Evolutionary conservation across 257 asterid species (phyloP), one percentile per base, ranked within the genome.

Genomic region (Solanum ossicruentum): DNA sequence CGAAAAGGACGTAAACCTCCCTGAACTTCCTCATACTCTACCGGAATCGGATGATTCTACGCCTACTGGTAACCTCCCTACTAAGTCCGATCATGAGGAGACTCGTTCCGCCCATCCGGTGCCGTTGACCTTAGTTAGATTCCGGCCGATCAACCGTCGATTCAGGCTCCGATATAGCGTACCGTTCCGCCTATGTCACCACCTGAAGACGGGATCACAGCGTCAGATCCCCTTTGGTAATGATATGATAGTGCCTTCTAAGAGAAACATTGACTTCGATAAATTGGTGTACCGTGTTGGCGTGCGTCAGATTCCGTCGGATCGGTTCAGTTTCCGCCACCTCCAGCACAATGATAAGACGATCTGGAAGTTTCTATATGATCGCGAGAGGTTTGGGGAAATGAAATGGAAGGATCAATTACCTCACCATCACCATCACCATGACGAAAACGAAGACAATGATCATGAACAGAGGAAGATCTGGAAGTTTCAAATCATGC

Each of bases 111-210:
- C 84, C n/a, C 45, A 49, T 63, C 3, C 90, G 3, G 41, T 66
- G 13, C 93, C 93, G 69, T 52, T 89, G 55, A 71, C 78, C 6
- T 60, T 84, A 20, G 28, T 86, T 36, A 69, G 85, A 18, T 84
- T 92, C 90, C 90, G 88, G 3, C 93, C 96, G 32, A 78, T 89
- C 81, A 88, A 92, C 85, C 95, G 91, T 83, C 94, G 83, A 2
- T 89, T 91, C 84, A 85, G 52, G 1, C 52, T 80, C 32, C 83
- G 91, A 83, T 81, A 91, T 3, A 63, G 39, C 10, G 12, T 41
- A 6, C 85, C 86, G 51, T 28, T 67, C 80, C 81, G 86, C 26
- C 60, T 21, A 18, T 85, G 85, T 87, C 81, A 66, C 81, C 89
- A 82, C 82, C 66, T 57, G 10, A 18, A 63, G 84, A 88, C 89